These are phyloP conservation scores for Phytophthora pisi DNA, from an alignment of 352 stramenopile genomes.

Conservation along the genomic window DNA sequence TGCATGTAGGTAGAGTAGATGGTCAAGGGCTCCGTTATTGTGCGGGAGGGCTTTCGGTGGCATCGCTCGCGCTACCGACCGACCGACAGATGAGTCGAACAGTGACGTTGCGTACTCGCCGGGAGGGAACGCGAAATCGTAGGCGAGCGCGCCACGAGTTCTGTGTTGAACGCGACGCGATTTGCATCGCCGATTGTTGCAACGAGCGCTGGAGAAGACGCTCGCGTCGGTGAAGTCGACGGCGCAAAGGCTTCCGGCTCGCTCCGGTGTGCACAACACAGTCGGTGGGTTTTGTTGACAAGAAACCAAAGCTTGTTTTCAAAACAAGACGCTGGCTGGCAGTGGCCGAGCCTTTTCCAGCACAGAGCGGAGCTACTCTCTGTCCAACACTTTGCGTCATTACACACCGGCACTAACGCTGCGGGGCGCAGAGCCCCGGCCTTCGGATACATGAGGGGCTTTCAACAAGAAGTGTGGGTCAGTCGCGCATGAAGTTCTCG, in stretches of 20 bases:
- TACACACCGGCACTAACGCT: constrained; percentile 18
- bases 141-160: constrained; percentile 5
- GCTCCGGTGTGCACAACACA: no score
- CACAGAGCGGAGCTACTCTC: constrained; percentile 14
- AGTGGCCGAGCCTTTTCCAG: constrained; percentile 7
- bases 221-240: not conserved
- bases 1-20: not conserved
- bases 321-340: constrained; percentile 11
- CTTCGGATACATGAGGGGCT: constrained; percentile 24
- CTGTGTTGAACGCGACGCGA: constrained; percentile 15
- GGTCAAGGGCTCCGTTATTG: not conserved
- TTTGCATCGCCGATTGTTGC: constrained; percentile 32
- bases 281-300: no score
- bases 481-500: constrained; percentile 1
- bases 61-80: not conserved
- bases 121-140: constrained; percentile 31
- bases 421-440: constrained; percentile 17
- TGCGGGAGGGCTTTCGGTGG: constrained; percentile 12
- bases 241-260: not conserved
- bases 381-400: constrained; percentile 17
- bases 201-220: not conserved
- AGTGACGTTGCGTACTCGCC: constrained; percentile 3
- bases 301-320: constrained; percentile 26
- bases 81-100: constrained; percentile 6
- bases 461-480: constrained; percentile 6